These are phyloP conservation scores for Thraustotheca clavata DNA, from an alignment of 352 stramenopile genomes.

Conservation along the genomic window DNA sequence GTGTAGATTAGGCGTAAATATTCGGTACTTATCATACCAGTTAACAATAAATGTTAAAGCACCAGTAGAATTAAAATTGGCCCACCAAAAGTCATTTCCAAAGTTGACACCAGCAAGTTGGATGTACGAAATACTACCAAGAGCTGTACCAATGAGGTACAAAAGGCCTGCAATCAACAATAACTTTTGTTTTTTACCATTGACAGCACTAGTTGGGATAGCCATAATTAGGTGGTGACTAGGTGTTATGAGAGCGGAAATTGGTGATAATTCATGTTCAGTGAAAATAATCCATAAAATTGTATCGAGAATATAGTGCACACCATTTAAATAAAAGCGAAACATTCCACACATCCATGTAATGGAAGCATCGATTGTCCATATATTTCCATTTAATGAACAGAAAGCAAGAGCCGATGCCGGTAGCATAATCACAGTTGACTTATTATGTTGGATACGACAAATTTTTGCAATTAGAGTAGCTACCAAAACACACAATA, in stretches of 20 bases:
- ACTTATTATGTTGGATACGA: neutral
- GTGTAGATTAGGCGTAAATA: neutral
- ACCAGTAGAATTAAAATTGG: constrained; percentile 12
- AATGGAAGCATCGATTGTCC: neutral
- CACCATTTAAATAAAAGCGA: neutral
- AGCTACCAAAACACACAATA: neutral
- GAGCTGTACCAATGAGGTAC: neutral
- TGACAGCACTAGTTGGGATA: neutral
- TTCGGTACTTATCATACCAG: neutral
- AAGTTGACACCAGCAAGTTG: constrained; percentile 5
- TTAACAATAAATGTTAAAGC: neutral
- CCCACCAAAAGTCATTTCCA: constrained; percentile 16
- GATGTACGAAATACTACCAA: constrained; percentile 13
- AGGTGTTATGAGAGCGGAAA: neutral
- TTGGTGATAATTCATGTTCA: neutral
- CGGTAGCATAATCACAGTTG: neutral
- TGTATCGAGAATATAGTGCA: neutral
- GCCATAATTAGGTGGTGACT: neutral
- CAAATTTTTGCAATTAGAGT: neutral
- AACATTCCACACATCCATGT: neutral
- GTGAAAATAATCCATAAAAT: neutral
- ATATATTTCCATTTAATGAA: neutral
- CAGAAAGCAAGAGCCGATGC: neutral
- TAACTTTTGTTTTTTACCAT: neutral
- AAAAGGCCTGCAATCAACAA: neutral